These are phyloP conservation scores for Kwoniella botswanensis DNA, from an alignment of 768 basidiomycete species.

Conservation along the genomic window DNA sequence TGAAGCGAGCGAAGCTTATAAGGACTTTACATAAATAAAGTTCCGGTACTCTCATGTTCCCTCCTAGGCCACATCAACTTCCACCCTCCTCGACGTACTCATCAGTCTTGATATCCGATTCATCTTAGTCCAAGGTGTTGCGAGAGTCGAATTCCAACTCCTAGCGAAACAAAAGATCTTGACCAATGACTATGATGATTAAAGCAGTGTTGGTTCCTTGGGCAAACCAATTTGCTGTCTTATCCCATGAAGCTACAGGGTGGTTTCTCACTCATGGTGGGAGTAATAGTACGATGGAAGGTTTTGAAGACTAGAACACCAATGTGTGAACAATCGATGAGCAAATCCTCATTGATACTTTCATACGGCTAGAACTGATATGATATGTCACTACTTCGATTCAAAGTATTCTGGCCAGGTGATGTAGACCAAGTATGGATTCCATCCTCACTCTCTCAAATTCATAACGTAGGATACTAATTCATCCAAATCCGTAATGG, in stretches of 20 bases:
- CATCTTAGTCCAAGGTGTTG: conserved; percentile 22
- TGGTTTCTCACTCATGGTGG: conserved; percentile 29
- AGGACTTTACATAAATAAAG: background rate
- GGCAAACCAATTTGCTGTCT: conserved; percentile 25
- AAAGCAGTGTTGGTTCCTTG: background rate
- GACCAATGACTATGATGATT: conserved; percentile 9
- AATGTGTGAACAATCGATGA: conserved; percentile 13
- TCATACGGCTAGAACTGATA: no score
- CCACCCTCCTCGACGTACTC: conserved; percentile 27
- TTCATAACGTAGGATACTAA: conserved; percentile 15
- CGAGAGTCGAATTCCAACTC: conserved; percentile 5
- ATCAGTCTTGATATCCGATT: conserved; percentile 9
- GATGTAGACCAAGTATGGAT: conserved; percentile 25
- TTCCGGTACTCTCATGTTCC: conserved; percentile 23
- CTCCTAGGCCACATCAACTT: conserved; percentile 22
- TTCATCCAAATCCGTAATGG: conserved; percentile 24
- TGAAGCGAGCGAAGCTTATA: background rate
- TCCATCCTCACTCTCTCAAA: conserved; percentile 16
- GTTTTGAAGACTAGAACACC: conserved; percentile 15
- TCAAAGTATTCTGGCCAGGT: conserved; percentile 18
- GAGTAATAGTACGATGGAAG: conserved; percentile 24
- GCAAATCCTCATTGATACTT: no score
- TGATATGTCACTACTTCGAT: background rate
- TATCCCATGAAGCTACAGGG: conserved; percentile 25
- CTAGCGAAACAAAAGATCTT: conserved; percentile 15